Percentiles rank a stretch among this genome's conserved stretches.
Conservation (phyloP, 805 yeast species). For the Kazachstania taianensis region DNA sequence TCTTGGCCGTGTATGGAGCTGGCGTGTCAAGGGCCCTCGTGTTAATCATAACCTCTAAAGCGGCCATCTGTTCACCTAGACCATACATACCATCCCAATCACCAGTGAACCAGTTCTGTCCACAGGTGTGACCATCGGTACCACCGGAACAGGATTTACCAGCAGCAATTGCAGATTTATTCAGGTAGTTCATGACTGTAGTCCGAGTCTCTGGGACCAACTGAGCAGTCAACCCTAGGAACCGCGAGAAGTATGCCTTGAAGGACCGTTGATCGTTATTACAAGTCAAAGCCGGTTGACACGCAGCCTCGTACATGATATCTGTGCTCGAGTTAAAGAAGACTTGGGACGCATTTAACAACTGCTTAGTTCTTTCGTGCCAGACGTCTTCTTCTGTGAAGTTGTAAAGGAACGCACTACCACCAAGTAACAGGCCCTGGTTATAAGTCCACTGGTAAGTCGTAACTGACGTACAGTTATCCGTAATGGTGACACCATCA, state of each 20-base stretch:
- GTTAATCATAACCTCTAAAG: constrained; percentile 54
- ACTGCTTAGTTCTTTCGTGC: constrained; percentile 48
- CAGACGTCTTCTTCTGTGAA: constrained; percentile 57
- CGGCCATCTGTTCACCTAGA: constrained; percentile 84
- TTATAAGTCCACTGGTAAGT: constrained; percentile 77
- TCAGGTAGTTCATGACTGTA: constrained; percentile 28
- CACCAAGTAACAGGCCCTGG: constrained; percentile 68
- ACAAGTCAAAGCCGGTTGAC: constrained; percentile 58
- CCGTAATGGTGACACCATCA: constrained; percentile 55
- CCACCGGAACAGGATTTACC: constrained; percentile 84
- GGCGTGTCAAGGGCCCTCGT: constrained; percentile 30
- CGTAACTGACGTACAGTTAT: constrained; percentile 54
- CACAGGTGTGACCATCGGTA: constrained; percentile 80
- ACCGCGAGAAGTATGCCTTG: constrained; percentile 72
- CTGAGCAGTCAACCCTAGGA: constrained; percentile 62
- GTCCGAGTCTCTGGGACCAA: constrained; percentile 47
- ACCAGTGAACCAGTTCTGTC: constrained; percentile 57
- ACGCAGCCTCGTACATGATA: constrained; percentile 73
- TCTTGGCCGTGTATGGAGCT: constrained; percentile 50
- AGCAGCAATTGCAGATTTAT: constrained; percentile 56
- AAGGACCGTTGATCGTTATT: constrained; percentile 87
- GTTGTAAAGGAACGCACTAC: constrained; percentile 73
- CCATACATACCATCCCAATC: constrained; percentile 68
- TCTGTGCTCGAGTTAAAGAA: constrained; percentile 40
- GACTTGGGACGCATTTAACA: constrained; percentile 45